phyloP scores from a whole-genome alignment of 192 early-diverging fungal species.

The Phlyctochytrium arcticum region DNA sequence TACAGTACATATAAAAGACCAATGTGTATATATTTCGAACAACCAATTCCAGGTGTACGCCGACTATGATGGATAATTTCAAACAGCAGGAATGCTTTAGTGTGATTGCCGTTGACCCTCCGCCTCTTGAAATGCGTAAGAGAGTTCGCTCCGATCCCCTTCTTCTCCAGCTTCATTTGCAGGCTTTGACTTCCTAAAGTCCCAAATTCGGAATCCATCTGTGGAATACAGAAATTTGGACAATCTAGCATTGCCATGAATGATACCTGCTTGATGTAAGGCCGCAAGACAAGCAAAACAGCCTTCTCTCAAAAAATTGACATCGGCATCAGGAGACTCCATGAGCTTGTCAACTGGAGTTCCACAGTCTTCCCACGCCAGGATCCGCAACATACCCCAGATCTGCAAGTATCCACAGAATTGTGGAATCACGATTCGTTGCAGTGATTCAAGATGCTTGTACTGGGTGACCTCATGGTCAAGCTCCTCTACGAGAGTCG shows the following conservation, averaged over 20 bases:
- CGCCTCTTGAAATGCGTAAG: too few relatives aligned
- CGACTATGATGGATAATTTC: too few relatives aligned
- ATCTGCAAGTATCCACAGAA: not conserved
- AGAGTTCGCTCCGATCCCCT: too few relatives aligned
- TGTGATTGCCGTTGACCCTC: too few relatives aligned
- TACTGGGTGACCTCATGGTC: not conserved
- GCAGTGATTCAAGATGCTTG: not conserved
- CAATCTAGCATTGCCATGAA: not conserved
- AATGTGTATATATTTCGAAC: too few relatives aligned
- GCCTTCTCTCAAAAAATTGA: not conserved
- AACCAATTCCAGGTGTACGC: too few relatives aligned
- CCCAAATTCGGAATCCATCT: not conserved
- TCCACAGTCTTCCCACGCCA: constrained; percentile 6
- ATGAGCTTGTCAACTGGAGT: not conserved
- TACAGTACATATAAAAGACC: too few relatives aligned
- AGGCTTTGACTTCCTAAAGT: not conserved
- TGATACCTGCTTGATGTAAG: not conserved
- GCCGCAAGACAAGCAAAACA: not conserved
- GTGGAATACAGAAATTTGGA: not conserved
- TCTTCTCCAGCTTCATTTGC: too few relatives aligned
- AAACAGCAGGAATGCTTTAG: too few relatives aligned
- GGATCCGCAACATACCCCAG: constrained; percentile 4
- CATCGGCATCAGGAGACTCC: not conserved
- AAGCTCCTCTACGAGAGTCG: not conserved
- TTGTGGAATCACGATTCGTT: not conserved